phyloP scores from a whole-genome alignment of 805 yeast species.

The Isabelozyma pseudorhagii region DNA sequence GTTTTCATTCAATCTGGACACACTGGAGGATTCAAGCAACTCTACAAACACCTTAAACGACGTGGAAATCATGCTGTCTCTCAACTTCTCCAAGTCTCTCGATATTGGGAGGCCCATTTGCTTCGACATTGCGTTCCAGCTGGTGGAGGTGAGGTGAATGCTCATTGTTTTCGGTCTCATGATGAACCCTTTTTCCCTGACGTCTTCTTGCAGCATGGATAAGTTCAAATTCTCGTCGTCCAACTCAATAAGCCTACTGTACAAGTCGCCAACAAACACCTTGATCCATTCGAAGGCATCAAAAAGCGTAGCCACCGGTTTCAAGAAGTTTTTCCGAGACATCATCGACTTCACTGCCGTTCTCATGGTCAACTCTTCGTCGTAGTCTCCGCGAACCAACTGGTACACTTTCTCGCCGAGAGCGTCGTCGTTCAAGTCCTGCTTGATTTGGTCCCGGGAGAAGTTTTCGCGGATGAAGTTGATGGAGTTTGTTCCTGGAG shows the following conservation, averaged over 20 bases:
- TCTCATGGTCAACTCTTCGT: constrained; percentile 53
- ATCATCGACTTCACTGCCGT: constrained; percentile 81
- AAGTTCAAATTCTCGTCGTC: constrained; percentile 57
- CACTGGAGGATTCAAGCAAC: constrained; percentile 22
- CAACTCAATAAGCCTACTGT: constrained; percentile 66
- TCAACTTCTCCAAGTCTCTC: constrained; percentile 34
- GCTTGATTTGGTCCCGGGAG: constrained; percentile 20
- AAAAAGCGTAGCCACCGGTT: constrained; percentile 45
- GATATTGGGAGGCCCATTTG: constrained; percentile 40
- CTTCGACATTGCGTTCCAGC: constrained; percentile 28
- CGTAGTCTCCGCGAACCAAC: constrained; percentile 61
- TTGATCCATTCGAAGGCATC: constrained; percentile 77
- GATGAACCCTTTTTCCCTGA: constrained; percentile 20
- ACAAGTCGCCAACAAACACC: constrained; percentile 78
- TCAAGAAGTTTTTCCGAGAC: constrained; percentile 76
- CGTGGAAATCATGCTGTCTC: constrained; percentile 19
- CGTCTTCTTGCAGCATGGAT: constrained; percentile 17
- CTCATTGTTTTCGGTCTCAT: constrained; percentile 57
- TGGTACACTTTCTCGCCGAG: constrained; percentile 56
- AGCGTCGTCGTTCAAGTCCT: constrained; percentile 33
- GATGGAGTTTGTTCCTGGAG: constrained; percentile 42
- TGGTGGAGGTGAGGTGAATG: constrained; percentile 28
- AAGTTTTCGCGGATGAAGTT: constrained; percentile 50
- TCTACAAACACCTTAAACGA: constrained; percentile 43
- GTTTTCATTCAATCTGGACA: constrained; percentile 17